Conservation (phyloP, 352 stramenopile species). For the Phytophthora citricola region DNA sequence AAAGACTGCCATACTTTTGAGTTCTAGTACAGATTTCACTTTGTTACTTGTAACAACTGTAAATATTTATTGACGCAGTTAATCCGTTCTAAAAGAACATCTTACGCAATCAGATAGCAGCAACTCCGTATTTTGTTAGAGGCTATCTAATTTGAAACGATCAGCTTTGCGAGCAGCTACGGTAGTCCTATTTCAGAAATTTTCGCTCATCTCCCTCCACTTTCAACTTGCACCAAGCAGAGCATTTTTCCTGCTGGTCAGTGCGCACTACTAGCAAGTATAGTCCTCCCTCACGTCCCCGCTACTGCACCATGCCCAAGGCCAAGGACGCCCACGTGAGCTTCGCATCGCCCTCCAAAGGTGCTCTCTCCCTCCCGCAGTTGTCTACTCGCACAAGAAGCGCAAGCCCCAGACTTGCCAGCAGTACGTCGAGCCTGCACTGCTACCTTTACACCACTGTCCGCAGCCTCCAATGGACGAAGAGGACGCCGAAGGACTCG, state of each 20-base stretch:
- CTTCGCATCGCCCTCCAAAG: slow-evolving; percentile 35
- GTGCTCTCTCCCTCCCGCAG: slow-evolving; percentile 1
- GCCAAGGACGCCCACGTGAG: slow-evolving; percentile 38
- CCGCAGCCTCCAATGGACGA: slow-evolving; percentile 7
- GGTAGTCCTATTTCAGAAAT: slow-evolving; percentile 1
- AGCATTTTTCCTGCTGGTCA: neutral
- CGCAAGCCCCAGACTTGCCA: slow-evolving; percentile 14
- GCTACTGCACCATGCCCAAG: slow-evolving; percentile 2
- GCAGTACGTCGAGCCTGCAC: slow-evolving; percentile 16
- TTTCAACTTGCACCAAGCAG: slow-evolving; percentile 15
- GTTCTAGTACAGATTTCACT: too few relatives aligned
- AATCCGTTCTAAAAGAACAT: too few relatives aligned
- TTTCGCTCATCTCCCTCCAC: slow-evolving; percentile 12
- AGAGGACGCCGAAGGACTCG: slow-evolving; percentile 30
- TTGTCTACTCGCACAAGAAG: slow-evolving; percentile 10
- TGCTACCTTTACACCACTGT: slow-evolving; percentile 14
- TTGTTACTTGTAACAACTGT: too few relatives aligned
- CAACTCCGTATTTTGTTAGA: neutral
- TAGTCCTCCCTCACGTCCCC: too few relatives aligned
- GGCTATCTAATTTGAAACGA: neutral
- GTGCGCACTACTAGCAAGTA: too few relatives aligned
- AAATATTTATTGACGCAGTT: too few relatives aligned
- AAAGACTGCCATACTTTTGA: too few relatives aligned
- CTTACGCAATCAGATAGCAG: too few relatives aligned
- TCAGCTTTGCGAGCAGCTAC: neutral